These are phyloP conservation scores for Aspergillus niger DNA, from an alignment of 2,329 filamentous ascomycete species.

Conservation along the genomic window DNA sequence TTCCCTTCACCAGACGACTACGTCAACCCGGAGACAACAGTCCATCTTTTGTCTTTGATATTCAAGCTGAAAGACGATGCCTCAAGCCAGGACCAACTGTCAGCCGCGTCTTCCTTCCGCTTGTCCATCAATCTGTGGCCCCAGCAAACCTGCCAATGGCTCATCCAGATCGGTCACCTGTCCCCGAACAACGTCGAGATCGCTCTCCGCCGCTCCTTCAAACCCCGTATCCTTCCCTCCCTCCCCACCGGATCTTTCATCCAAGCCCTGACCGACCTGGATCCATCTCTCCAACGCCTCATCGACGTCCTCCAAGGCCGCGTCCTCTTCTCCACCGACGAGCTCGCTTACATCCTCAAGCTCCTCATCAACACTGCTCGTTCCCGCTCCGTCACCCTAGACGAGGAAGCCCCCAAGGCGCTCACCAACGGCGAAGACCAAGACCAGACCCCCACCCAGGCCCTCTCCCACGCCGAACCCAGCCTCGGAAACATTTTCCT, in stretches of 20 bases:
- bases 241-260: conserved; percentile 43
- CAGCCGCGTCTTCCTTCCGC: conserved; percentile 29
- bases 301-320: conserved; percentile 40
- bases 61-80: conserved; percentile 33
- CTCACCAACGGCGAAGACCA: conserved; percentile 32
- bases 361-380: conserved; percentile 44
- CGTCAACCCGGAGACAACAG: conserved; percentile 40
- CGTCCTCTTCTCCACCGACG: conserved; percentile 38
- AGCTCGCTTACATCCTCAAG: conserved; percentile 44
- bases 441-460: conserved; percentile 19
- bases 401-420: conserved; percentile 33
- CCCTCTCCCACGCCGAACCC: conserved; percentile 14
- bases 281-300: conserved; percentile 42
- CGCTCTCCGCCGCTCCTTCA: conserved; percentile 39
- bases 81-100: conserved; percentile 24
- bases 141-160: conserved; percentile 43
- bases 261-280: conserved; percentile 42
- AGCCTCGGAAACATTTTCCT: conserved; percentile 40
- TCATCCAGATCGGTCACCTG: conserved; percentile 43
- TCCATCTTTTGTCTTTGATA: conserved; percentile 43
- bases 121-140: conserved; percentile 42
- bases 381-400: conserved; percentile 34
- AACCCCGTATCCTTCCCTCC: conserved; percentile 38
- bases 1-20: conserved; percentile 30
- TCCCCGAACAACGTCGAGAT: conserved; percentile 43